Conservation (phyloP, 164 flowering plant species). For the Vitis labrusca region DNA sequence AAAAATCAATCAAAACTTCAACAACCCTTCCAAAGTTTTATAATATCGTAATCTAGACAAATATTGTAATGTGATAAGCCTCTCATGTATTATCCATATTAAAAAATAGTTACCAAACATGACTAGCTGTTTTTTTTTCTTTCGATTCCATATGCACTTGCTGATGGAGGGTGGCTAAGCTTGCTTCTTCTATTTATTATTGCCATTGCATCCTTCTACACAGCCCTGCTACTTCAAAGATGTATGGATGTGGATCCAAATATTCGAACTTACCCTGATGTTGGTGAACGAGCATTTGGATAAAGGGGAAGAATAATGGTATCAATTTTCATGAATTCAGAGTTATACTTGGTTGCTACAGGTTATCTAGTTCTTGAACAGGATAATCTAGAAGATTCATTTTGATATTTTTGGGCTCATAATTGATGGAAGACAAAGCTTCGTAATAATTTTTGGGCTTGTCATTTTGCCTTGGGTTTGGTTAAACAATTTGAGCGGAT, state of each 20-base stretch:
- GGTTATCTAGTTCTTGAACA: slow-evolving; percentile 10
- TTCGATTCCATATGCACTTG: slow-evolving; percentile 14
- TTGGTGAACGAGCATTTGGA: slow-evolving; percentile 7
- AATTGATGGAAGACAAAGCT: no score
- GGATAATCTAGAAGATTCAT: slow-evolving; percentile 8
- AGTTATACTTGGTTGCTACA: no score
- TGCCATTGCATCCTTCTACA: slow-evolving; percentile 6
- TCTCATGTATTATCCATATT: no score
- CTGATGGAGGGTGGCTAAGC: background rate
- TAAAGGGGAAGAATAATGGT: background rate
- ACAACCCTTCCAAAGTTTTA: no score
- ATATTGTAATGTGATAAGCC: no score
- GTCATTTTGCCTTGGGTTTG: no score
- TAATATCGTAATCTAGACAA: no score
- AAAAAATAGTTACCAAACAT: no score
- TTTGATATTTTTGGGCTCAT: slow-evolving; percentile 17
- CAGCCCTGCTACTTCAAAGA: slow-evolving; percentile 11
- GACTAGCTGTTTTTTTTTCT: background rate
- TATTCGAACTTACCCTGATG: slow-evolving; percentile 14
- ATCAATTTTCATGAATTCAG: background rate
- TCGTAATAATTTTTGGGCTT: no score
- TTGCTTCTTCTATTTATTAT: slow-evolving; percentile 8
- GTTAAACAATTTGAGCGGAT: no score
- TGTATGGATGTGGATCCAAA: slow-evolving; percentile 12
- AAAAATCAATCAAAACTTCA: no score